Conservation (phyloP, 768 basidiomycete species). For the Neoboletus subvelutipes region DNA sequence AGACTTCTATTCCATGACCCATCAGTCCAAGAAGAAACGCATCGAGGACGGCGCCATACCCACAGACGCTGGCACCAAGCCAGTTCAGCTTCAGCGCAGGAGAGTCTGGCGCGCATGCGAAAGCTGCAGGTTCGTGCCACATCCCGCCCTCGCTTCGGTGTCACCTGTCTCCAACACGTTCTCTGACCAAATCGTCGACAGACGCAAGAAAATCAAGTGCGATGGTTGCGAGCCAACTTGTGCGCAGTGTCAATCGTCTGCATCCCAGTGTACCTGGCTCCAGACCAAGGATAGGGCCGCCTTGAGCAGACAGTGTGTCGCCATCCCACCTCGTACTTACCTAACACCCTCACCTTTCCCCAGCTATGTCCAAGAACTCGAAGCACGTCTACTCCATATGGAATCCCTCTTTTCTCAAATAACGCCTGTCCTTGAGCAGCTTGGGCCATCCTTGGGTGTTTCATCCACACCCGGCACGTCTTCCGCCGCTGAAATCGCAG, state of each 20-base stretch:
- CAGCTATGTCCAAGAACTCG: constrained; percentile 90
- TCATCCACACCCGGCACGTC: constrained; percentile 38
- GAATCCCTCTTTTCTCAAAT: constrained; percentile 83
- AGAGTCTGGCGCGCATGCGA: constrained; percentile 91
- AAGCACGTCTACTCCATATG: constrained; percentile 85
- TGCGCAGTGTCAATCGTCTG: constrained; percentile 73
- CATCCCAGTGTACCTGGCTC: constrained; percentile 82
- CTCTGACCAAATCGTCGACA: constrained; percentile 32
- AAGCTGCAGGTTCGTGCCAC: constrained; percentile 68
- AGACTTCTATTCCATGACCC: constrained; percentile 46
- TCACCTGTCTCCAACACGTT: constrained; percentile 16
- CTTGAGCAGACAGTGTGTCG: constrained; percentile 80
- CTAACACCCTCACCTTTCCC: constrained; percentile 19
- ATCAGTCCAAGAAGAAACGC: constrained; percentile 77
- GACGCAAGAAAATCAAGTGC: constrained; percentile 93
- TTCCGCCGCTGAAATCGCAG: constrained; percentile 13
- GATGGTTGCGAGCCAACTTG: constrained; percentile 87
- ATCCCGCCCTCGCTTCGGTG: constrained; percentile 1
- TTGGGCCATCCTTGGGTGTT: constrained; percentile 54
- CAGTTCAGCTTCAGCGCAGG: constrained; percentile 72
- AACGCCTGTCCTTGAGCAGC: constrained; percentile 73
- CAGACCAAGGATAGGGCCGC: constrained; percentile 92
- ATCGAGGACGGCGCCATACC: constrained; percentile 53
- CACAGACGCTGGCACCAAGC: constrained; percentile 61
- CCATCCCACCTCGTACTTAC: background rate